Conservation (phyloP, 371 early-diverging fungal genomes). For the Syncephalastrum contaminatum region DNA sequence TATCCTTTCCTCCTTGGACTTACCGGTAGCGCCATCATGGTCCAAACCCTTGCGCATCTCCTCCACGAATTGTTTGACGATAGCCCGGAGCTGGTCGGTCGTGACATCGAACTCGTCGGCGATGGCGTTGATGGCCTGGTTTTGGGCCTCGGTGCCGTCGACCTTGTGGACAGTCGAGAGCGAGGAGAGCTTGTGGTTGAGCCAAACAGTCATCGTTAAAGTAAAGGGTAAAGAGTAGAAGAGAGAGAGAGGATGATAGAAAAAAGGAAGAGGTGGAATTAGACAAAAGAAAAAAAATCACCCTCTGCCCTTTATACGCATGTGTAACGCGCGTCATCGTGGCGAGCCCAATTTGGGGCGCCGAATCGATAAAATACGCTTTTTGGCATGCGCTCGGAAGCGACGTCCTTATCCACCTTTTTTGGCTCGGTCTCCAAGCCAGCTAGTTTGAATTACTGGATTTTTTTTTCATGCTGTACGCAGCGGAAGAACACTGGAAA, state of each 20-base stretch:
- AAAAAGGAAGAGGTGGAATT: slow-evolving; percentile 9
- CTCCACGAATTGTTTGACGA: slow-evolving; percentile 63
- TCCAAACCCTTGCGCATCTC: slow-evolving; percentile 77
- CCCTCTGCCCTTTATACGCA: too few species aligned
- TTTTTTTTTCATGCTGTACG: too few species aligned
- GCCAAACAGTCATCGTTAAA: slow-evolving; percentile 11
- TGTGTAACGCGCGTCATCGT: too few species aligned
- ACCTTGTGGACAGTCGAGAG: slow-evolving; percentile 3
- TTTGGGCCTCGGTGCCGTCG: slow-evolving; percentile 32
- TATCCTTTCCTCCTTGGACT: neutral
- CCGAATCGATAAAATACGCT: too few species aligned
- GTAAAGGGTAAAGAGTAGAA: slow-evolving; percentile 6
- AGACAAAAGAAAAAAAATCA: slow-evolving; percentile 2
- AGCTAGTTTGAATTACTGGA: too few species aligned
- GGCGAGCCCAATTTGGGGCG: too few species aligned
- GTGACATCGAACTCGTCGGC: slow-evolving; percentile 58
- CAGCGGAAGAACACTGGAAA: too few species aligned
- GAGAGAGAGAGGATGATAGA: slow-evolving; percentile 12
- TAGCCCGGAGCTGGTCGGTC: slow-evolving; percentile 50
- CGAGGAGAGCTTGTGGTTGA: neutral
- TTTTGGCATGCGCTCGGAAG: too few species aligned
- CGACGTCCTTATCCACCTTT: too few species aligned
- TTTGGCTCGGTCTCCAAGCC: too few species aligned
- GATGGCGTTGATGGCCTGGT: slow-evolving; percentile 38
- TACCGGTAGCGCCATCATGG: slow-evolving; percentile 53